Base-by-base conservation (phyloP, 441 rosid genomes). In the Adansonia grandidieri region DNA sequence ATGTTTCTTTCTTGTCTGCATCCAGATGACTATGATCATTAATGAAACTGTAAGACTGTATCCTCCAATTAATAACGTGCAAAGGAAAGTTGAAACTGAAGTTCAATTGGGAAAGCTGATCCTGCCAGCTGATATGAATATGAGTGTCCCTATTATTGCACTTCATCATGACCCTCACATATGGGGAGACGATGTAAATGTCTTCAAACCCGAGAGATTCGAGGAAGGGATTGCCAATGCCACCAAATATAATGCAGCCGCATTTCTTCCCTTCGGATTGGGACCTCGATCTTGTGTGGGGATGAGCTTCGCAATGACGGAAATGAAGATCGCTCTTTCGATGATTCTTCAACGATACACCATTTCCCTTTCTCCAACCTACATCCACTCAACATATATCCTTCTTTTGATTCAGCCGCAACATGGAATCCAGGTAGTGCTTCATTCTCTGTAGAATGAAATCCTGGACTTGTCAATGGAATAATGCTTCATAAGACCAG, bases 181-280 rank as follows among this genome's bases (percentile, higher is more conserved):
- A 50, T 64, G 78, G 78, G 78, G 78, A 50, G 51, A 64, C 2
- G 71, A 75, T 70, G 89, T 45, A 2, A 15, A 85, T 14, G 54
- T 78, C 2, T 87, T 86, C 79, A 89, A 84, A 67, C 90, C 89
- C 0, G 89, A 85, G 63, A 85, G 91, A 48, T 86, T 89, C 60
- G 61, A 87, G 0, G 83, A 82, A 70, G 91, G 89, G 14, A 78
- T 84, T 2, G 87, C 87, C 44, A 87, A 87, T 53, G 90, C 92
- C 51, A 84, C 88, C 63, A 84, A 80, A 24, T 75, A 80, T 48
- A 83, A 84, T 15, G 40, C 78, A 0, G 81, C 81, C 0, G 86
- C 82, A 13, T 88, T 78, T 79, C 0, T 85, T 6, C 93, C 91
- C 2, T 85, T 76, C 0, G 22, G 45, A 13, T n/a, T 54, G 65